These are phyloP conservation scores for Mortierella sp. DNA, from an alignment of 371 early-diverging fungal genomes.

Conservation along the genomic window DNA sequence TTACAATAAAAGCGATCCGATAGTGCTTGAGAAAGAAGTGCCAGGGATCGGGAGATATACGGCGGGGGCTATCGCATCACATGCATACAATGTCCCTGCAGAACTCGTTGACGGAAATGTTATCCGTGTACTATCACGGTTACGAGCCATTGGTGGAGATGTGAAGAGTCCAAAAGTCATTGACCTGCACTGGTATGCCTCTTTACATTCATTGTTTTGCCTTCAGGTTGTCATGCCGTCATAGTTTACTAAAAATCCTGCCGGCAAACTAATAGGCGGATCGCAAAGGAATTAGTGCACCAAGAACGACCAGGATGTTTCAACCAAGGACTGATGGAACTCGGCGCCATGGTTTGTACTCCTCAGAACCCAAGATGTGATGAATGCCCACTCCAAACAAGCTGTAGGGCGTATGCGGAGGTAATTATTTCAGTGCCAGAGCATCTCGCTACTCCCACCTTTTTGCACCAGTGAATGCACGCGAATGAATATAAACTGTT, in stretches of 20 bases:
- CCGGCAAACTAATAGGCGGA: slow-evolving; percentile 56
- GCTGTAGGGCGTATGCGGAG: slow-evolving; percentile 74
- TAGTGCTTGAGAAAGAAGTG: slow-evolving; percentile 69
- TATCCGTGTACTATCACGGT: slow-evolving; percentile 78
- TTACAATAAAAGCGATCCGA: slow-evolving; percentile 55
- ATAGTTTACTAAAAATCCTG: too few species aligned
- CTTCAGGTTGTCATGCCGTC: too few species aligned
- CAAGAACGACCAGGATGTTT: slow-evolving; percentile 78
- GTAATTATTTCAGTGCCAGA: slow-evolving; percentile 34
- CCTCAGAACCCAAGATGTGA: slow-evolving; percentile 78
- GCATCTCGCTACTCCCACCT: too few species aligned
- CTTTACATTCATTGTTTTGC: background rate
- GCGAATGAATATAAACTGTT: background rate
- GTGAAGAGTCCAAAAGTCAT: slow-evolving; percentile 72
- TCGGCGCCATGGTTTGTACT: slow-evolving; percentile 85
- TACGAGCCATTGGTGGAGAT: slow-evolving; percentile 80
- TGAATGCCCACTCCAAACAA: slow-evolving; percentile 72
- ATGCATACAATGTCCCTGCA: slow-evolving; percentile 75
- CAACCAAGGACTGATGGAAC: slow-evolving; percentile 90
- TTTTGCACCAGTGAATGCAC: too few species aligned
- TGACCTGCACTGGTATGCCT: slow-evolving; percentile 69
- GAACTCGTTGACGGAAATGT: slow-evolving; percentile 89
- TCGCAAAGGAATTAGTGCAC: slow-evolving; percentile 71
- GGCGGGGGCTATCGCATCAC: slow-evolving; percentile 80
- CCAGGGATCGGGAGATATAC: slow-evolving; percentile 81